Base-by-base conservation (phyloP, 345 rosid species). In the Gossypium herbaceum region DNA sequence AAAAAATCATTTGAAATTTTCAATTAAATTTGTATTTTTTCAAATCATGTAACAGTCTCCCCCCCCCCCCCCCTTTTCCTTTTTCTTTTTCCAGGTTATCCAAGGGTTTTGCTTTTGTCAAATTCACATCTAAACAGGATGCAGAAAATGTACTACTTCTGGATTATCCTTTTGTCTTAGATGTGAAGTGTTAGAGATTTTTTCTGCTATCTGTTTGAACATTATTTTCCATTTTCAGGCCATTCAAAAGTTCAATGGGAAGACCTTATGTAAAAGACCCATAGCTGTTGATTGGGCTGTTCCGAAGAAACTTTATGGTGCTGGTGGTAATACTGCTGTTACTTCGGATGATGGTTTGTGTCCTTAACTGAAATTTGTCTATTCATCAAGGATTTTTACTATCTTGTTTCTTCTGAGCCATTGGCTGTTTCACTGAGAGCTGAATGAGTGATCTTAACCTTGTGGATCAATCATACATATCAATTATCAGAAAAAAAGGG, bases 261-360 rank as follows among this genome's bases (percentile, higher is more conserved):
- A 89, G 78, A 80, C 61, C 85, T 86, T 91, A 84, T 84, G 78
- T 69, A 87, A 86, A 84, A 88, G 99, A 79, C 87, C 97, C 44
- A 88, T 93, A 79, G 96, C 96, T 67, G 94, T 95, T 75, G 99
- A 95, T 79, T 92, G 96, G 99, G 99, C 96, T 75, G 91, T 95
- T 82, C 86, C 99, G 15, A 95, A 93, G 83, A 95, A 93, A 75
- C 69, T 95, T 12, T 93, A 93, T 74, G 80, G 76, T 67, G 83
- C 73, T 50, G 79, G 90, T 27, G 78, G 83, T 73, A 84, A 73
- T 80, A 77, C 84, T 16, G 79, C 82, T 73, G 76, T 69, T 79
- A 82, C 82, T 71, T 70, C 88, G 59, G 85, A 78, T 66, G 91
- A 88, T 82, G 97, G 98, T 91, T 73, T 16, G 65, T 17, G 16